A percentile compares a stretch with the other conserved stretches of the same genome.
Evolutionary conservation across 805 yeast genomes (phyloP).

Genomic region (Candida yuanshanica): DNA sequence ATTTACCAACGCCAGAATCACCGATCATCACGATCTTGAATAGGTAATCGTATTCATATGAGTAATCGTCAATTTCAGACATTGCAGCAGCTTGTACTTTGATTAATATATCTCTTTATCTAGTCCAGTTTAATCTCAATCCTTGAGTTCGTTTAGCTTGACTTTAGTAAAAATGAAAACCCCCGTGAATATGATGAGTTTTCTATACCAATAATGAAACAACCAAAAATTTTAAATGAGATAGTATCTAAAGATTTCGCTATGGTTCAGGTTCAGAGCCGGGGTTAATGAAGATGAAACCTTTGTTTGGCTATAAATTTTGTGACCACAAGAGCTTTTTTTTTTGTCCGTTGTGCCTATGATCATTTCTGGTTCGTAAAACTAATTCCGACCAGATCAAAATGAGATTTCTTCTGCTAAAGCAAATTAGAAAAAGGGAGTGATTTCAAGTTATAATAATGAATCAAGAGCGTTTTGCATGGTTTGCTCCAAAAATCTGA

Average conservation of each 20-base stretch:
- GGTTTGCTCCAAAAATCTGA: no score
- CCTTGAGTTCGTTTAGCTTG: neutral
- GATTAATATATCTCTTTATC: neutral
- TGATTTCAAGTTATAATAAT: no score
- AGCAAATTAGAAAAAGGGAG: no score
- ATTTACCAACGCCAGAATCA: slow-evolving; percentile 95
- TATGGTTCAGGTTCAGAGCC: no score
- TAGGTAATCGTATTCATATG: slow-evolving; percentile 82
- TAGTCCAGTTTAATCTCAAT: neutral
- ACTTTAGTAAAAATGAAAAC: neutral
- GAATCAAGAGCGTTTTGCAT: no score
- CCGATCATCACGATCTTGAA: slow-evolving; percentile 94
- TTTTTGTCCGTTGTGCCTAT: neutral
- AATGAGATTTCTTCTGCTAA: no score
- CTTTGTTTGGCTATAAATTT: neutral
- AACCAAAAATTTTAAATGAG: no score
- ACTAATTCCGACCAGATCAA: neutral
- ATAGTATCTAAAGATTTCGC: no score
- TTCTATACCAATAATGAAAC: neutral
- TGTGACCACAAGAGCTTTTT: neutral
- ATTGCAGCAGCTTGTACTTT: slow-evolving; percentile 3
- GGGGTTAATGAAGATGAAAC: no score
- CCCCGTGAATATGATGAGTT: neutral
- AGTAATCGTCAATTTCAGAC: slow-evolving; percentile 51
- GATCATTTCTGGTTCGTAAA: neutral